Base-by-base conservation (phyloP, 345 rosid genomes). In the Euphorbia lathyris region DNA sequence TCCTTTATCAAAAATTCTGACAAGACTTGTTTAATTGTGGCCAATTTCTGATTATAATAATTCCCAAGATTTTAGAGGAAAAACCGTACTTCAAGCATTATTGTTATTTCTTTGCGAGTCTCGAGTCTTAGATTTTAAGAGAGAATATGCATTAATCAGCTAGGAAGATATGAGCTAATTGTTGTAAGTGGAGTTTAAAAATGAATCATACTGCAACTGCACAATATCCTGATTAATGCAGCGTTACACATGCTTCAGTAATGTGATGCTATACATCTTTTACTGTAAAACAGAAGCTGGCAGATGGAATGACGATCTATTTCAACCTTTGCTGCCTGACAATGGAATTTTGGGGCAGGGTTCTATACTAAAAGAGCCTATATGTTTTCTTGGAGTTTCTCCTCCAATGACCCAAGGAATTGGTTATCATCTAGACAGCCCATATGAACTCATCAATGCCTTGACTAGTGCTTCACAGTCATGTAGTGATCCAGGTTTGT, bases 261-360 rank as follows among this genome's bases (percentile, higher is more conserved):
- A 43, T 32, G 47, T 55, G 30, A 34, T 67, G 34, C 25, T 77
- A 66, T 64, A 65, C 27, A 56, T 66, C 42, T 20, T 40, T n/a
- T 69, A 42, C 22, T 1, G 13, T 29, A 58, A 13, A 58, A 56
- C 70, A 81, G 84, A 65, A 48, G 66, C 72, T 74, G 66, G 65
- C 38, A 69, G 68, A 47, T 42, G 20, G 23, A 47, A 66, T 48
- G 38, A 60, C 73, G 69, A 23, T 62, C 68, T 50, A 52, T 43
- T 63, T 76, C 63, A 1, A 58, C 38, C 23, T 62, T 52, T 22
- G 26, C 26, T 19, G 59, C 34, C 65, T 63, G 74, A 76, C 59
- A 26, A 23, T 34, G 77, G 83, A 69, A 65, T 68, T 51, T 38
- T 72, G 48, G 76, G 79, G 63, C 71, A 22, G 53, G 66, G 66